These are phyloP conservation scores for Bacidia gigantensis DNA, from an alignment of 495 filamentous ascomycete genomes.

Conservation along the genomic window DNA sequence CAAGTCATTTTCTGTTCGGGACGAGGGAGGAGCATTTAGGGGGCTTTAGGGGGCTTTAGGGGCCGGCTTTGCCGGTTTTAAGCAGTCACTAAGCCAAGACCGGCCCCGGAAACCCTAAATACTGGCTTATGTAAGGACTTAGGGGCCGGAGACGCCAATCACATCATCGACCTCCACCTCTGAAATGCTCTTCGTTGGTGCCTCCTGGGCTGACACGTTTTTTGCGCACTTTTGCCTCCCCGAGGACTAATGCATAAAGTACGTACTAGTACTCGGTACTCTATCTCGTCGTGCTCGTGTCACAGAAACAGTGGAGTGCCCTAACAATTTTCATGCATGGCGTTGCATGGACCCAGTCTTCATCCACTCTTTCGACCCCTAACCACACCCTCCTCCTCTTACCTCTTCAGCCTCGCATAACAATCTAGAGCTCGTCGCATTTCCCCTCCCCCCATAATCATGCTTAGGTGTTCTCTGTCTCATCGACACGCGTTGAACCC, in stretches of 20 bases:
- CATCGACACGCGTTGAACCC: too few species aligned
- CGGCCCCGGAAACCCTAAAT: neutral
- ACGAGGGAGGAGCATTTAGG: neutral
- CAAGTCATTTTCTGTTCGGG: neutral
- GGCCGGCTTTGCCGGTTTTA: too few species aligned
- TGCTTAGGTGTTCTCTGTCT: neutral
- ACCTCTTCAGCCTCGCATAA: neutral
- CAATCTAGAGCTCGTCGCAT: neutral
- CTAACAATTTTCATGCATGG: neutral
- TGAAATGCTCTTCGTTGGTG: neutral
- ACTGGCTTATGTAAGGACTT: neutral
- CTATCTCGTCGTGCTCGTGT: neutral
- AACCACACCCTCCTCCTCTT: neutral
- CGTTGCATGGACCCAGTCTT: neutral
- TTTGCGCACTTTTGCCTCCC: neutral
- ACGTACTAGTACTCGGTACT: neutral
- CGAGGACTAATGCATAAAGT: neutral
- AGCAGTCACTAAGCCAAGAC: neutral
- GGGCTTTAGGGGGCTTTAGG: neutral
- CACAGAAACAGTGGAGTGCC: neutral
- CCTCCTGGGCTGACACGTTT: neutral
- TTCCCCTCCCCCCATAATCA: neutral
- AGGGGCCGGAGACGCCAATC: neutral
- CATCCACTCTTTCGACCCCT: neutral
- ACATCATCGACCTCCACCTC: neutral